These are phyloP conservation scores for Cercospora janseana DNA, from an alignment of 2,329 filamentous ascomycete species.

Conservation along the genomic window DNA sequence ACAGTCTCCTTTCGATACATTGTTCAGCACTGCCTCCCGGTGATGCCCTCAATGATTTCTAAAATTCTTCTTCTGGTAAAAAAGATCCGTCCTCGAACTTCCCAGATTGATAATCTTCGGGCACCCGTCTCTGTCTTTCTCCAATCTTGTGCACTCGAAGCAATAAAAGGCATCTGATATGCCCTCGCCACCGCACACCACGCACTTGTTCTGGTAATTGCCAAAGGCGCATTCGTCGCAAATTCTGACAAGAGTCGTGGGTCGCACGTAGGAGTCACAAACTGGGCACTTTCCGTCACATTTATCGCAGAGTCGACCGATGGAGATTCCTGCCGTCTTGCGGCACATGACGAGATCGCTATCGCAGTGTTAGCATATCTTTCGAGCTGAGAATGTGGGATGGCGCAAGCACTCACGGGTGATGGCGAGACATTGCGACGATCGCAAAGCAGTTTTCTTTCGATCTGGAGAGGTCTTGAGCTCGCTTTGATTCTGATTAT, in stretches of 20 bases:
- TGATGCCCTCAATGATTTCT: conserved; percentile 52
- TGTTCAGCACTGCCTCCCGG: neutral
- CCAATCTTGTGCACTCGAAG: conserved; percentile 94
- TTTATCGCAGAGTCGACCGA: conserved; percentile 98
- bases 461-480: neutral
- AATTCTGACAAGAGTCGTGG: conserved; percentile 94
- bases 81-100: conserved; percentile 89
- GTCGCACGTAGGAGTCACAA: conserved; percentile 97
- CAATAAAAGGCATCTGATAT: conserved; percentile 99
- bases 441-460: neutral
- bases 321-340: conserved; percentile 95
- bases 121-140: conserved; percentile 96
- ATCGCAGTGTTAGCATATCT: conserved; percentile 26
- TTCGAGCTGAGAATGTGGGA: neutral
- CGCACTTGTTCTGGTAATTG: conserved; percentile 99
- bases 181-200: conserved; percentile 96
- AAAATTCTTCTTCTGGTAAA: conserved; percentile 72
- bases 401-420: conserved; percentile 64
- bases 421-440: conserved; percentile 79
- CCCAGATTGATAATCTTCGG: conserved; percentile 99
- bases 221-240: conserved; percentile 99
- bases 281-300: conserved; percentile 99
- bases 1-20: neutral
- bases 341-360: conserved; percentile 99
- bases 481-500: neutral